A percentile compares a stretch with the other conserved stretches of the same genome.
These are phyloP conservation scores for Vitis amurensis DNA, from an alignment of 164 flowering plant genomes.

Conservation along the genomic window DNA sequence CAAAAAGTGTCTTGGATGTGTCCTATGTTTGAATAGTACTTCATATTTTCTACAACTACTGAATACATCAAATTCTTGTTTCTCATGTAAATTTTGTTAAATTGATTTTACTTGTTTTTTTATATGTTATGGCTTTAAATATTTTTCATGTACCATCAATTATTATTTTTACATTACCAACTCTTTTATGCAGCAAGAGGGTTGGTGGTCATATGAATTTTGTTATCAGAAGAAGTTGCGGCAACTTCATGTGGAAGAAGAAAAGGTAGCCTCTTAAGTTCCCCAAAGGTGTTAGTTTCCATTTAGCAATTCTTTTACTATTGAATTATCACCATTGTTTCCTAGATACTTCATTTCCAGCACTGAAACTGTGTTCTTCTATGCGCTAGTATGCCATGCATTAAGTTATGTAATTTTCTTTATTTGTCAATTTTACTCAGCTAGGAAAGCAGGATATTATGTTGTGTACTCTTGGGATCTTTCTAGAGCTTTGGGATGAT, in stretches of 20 bases:
- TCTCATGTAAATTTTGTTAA: neutral
- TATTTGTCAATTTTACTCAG: neutral
- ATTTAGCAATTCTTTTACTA: neutral
- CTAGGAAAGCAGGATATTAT: neutral
- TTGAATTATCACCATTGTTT: neutral
- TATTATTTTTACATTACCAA: constrained; percentile 4
- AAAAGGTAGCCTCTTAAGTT: constrained; percentile 57
- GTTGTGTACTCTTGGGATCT: neutral
- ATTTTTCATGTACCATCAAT: neutral
- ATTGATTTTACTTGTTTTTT: neutral
- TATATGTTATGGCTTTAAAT: neutral
- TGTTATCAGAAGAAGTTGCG: constrained; percentile 72
- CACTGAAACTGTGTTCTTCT: neutral
- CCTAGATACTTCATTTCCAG: neutral
- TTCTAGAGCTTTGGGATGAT: neutral
- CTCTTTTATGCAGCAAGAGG: constrained; percentile 81
- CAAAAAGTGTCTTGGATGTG: neutral
- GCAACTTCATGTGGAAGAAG: constrained; percentile 85
- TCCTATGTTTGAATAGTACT: neutral
- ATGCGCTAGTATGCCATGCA: neutral
- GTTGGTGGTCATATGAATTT: constrained; percentile 99
- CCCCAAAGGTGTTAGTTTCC: neutral
- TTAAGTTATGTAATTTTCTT: neutral
- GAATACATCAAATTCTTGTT: neutral
- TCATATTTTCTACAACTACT: neutral